These are phyloP conservation scores for Lipomyces starkeyi DNA, from an alignment of 805 yeast genomes.

Conservation along the genomic window DNA sequence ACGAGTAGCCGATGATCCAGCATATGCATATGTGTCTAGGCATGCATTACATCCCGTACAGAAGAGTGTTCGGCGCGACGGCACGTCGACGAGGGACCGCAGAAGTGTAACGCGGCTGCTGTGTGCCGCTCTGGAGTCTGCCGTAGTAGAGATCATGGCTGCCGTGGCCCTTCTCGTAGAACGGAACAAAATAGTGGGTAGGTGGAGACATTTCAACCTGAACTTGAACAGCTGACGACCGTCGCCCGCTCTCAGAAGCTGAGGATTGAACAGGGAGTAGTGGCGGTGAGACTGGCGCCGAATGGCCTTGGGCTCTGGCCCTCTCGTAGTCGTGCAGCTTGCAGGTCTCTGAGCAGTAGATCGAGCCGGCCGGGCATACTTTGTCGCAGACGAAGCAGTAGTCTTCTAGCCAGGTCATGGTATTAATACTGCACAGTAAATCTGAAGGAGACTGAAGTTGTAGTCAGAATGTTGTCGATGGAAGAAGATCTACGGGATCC, in stretches of 20 bases:
- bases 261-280: slow-evolving; percentile 20
- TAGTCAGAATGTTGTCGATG: background rate
- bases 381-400: slow-evolving; percentile 65
- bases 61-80: background rate
- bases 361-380: slow-evolving; percentile 52
- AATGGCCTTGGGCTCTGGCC: slow-evolving; percentile 16
- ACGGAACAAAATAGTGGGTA: slow-evolving; percentile 20
- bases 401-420: slow-evolving; percentile 52
- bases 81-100: background rate
- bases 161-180: slow-evolving; percentile 16
- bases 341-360: slow-evolving; percentile 57
- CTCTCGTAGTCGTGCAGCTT: slow-evolving; percentile 43
- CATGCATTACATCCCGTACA: background rate
- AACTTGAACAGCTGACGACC: slow-evolving; percentile 33
- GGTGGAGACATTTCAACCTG: slow-evolving; percentile 20
- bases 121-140: background rate
- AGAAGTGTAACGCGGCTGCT: background rate
- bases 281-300: slow-evolving; percentile 29
- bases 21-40: background rate
- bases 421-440: background rate
- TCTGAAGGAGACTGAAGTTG: background rate
- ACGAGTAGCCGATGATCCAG: background rate
- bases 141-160: slow-evolving; percentile 6
- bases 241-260: slow-evolving; percentile 25
- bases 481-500: background rate